phyloP scores from a whole-genome alignment of 2,329 filamentous ascomycete species.

The Hypoxylon sp. region DNA sequence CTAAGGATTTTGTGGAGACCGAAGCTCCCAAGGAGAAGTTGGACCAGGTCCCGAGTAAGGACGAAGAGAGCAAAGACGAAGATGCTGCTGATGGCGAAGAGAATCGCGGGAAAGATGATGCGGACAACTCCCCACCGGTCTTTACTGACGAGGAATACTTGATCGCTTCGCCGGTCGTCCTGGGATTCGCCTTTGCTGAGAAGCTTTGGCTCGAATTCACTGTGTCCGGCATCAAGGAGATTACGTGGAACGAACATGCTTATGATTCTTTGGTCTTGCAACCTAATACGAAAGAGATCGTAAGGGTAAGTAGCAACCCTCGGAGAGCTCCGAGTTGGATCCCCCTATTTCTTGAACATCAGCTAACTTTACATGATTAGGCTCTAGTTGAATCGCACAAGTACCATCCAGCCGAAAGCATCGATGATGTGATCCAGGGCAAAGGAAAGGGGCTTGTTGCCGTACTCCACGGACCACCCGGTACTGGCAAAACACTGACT shows the following conservation, averaged over 20 bases:
- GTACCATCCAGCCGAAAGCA: slow-evolving; percentile 80
- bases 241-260: slow-evolving; percentile 83
- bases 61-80: slow-evolving; percentile 17
- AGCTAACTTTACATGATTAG: slow-evolving; percentile 39
- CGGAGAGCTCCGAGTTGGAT: too few species aligned
- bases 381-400: slow-evolving; percentile 86
- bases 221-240: slow-evolving; percentile 80
- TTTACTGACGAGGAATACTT: slow-evolving; percentile 87
- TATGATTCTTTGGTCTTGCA: slow-evolving; percentile 83
- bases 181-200: slow-evolving; percentile 87
- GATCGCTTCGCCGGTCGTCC: slow-evolving; percentile 82
- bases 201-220: slow-evolving; percentile 92
- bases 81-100: slow-evolving; percentile 32
- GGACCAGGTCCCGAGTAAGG: slow-evolving; percentile 56
- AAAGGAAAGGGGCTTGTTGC: slow-evolving; percentile 87
- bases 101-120: slow-evolving; percentile 38
- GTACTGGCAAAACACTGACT: slow-evolving; percentile 88
- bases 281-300: slow-evolving; percentile 68
- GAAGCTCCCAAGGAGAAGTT: slow-evolving; percentile 59
- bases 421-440: slow-evolving; percentile 83
- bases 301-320: slow-evolving; percentile 59
- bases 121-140: slow-evolving; percentile 51
- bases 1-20: slow-evolving; percentile 49
- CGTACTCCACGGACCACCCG: slow-evolving; percentile 84
- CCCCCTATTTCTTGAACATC: too few species aligned